Base-by-base conservation (phyloP, 306 rosid genomes). In the Cicer cuneatum region DNA sequence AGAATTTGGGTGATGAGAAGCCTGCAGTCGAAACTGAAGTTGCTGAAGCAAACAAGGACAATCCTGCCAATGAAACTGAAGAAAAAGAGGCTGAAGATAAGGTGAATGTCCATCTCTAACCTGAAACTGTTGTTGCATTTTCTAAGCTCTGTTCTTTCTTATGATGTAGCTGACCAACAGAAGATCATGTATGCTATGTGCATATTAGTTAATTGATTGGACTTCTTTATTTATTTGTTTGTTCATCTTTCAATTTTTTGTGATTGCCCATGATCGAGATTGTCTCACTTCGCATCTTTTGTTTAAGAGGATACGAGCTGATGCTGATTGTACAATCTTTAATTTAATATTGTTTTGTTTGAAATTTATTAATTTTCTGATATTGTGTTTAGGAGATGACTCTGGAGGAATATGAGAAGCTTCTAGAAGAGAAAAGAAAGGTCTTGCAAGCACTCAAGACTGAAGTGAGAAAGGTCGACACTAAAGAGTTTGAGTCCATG, bases 31-130 rank as follows among this genome's bases (percentile, higher is more conserved):
- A 87, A 72, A 91, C 84, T 13, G 92, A 75, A 18, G 85, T 49
- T 15, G 73, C 81, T 0, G 91, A 89, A 66, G 91, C 78, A 54
- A 95, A 74, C 84, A 95, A 92, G 86, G 99, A 95, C 33, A 84
- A 15, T 29, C 81, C 92, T 60, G 86, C 68, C 24, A 75, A 81
- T 47, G 98, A 90, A 74, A 46, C 86, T 0, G 95, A 87, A 74
- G 93, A 92, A 83, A 87, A 89, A 78, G 93, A 95, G 81, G 85
- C 89, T 0, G 98, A 95, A 80, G 99, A 95, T 18, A 92, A 92
- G 96, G 99, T 95, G 72, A 61, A 12, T 81, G 43, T 43, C 12
- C 16, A 35, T 13, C 33, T 53, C 35, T 19, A 49, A n/a, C 21
- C 4, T 5, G 14, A 12, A 47, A 49, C 56, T 49, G 5, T 11